These are phyloP conservation scores for Fusarium xylarioides DNA, from an alignment of 2,329 filamentous ascomycete genomes.

Conservation along the genomic window DNA sequence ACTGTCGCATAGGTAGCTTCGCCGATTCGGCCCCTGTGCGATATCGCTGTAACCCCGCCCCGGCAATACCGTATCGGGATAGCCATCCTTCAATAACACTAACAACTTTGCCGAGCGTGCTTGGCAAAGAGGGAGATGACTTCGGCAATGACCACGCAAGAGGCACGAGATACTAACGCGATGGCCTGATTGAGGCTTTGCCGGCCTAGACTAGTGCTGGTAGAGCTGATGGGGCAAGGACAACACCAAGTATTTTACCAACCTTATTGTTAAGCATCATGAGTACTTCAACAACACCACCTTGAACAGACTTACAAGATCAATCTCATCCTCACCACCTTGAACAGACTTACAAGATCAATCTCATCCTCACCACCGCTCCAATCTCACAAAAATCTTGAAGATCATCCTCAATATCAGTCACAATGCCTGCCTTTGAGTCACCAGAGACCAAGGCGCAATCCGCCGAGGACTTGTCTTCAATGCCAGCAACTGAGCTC, in stretches of 20 bases:
- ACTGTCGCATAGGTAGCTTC: accelerated
- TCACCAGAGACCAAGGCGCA: slow-evolving; percentile 13
- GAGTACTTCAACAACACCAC: background rate
- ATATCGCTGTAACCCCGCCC: background rate
- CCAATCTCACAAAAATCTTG: background rate
- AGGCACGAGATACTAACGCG: background rate
- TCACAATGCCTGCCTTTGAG: slow-evolving; percentile 30
- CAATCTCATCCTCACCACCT: background rate
- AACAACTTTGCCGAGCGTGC: background rate
- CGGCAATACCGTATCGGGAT: background rate
- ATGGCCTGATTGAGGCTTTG: background rate
- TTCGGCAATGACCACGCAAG: background rate
- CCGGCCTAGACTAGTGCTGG: background rate
- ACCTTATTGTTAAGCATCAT: background rate
- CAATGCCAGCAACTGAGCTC: slow-evolving; percentile 29
- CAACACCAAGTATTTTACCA: background rate
- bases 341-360: background rate
- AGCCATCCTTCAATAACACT: background rate
- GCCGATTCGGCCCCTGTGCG: background rate
- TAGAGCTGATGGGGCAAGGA: background rate
- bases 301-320: background rate
- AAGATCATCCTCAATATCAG: background rate
- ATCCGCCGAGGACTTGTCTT: background rate
- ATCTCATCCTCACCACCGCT: background rate
- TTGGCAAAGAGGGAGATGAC: background rate